Evolutionary conservation across 176 grass and related monocot genomes (phyloP), one percentile per base, ranked within the genome.

Genomic region (Saccharum officinarum): DNA sequence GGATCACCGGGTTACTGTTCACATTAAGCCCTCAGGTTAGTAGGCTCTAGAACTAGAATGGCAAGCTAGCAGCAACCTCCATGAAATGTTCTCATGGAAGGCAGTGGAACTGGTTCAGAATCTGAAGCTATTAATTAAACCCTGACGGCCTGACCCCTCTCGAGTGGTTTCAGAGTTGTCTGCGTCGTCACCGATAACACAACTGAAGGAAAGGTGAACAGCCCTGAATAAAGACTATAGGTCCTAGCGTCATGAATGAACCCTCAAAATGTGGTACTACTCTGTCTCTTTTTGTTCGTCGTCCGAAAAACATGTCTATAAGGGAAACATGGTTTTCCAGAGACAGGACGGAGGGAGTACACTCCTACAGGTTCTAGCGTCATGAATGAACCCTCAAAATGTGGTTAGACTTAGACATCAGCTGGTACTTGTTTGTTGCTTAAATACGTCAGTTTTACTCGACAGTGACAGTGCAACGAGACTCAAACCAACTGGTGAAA

Each of bases 371-470:
- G 52, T n/a, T 11, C 34, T 36, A 36, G 34, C 34, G 34, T 36
- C 34, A 36, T 37, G 36, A 37, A 18, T 4, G 11, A 3, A 52
- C 33, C 45, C 26, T 15, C n/a, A 25, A 26, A 62, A 62, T 0
- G n/a, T 62, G n/a, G 59, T 60, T 10, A 60, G 22, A 10, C 28
- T 2, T 54, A 54, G 50, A 54, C 59, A 26, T n/a, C 59, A 10
- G 36, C 34, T 37, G 25, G 8, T 67, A 9, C 60, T 22, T 59
- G 39, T 65, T 55, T 28, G 65, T 66, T 71, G 68, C 33, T 87
- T 90, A 79, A 90, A 75, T 79, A 84, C 75, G 84, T 90, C 61
- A 80, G 80, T 80, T 69, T 83, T 69, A 87, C 89, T 80, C 75
- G 69, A 87, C 75, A 69, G 8, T 25, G 89, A 91, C 80, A 80